Base-by-base conservation (phyloP, 2,329 filamentous ascomycete species). In the Paraphoma chrysanthemicola region DNA sequence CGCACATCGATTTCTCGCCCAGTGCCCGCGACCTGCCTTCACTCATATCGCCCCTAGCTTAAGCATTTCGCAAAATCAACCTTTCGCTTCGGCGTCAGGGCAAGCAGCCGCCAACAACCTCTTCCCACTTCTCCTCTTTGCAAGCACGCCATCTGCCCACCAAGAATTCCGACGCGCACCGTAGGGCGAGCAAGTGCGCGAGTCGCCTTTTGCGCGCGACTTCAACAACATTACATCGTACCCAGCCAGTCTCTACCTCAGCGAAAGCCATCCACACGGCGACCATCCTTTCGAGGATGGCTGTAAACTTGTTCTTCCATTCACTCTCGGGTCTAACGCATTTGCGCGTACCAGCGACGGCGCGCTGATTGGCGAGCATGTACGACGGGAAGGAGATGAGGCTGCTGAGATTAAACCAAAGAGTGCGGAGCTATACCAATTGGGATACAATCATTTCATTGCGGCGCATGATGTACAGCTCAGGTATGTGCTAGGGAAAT, bases 341-440 rank as follows among this genome's bases (percentile, higher is more conserved):
- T 60, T 46, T 48, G 52, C 58, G 17, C 51, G 51, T 23, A 60
- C 51, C 12, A 57, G 54, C 42, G 54, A 57, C 28, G 51, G 57
- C 18, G 51, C 54, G 41, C 48, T 48, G 23, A 52, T 57, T 30
- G 53, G 57, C 6, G 59, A 59, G 47, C 16, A 51, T 47, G 30
- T 54, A 33, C 42, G 48, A 41, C 39, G 50, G 12, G 46, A 8
- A 41, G 52, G 55, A 49, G 49, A 54, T 2, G 39, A 48, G 4
- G 23, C 42, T 28, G 54, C 42, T 43, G 43, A 39, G 30, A 33
- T 41, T 29, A 31, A 51, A 39, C 42, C 47, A 48, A 56, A 45
- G 30, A 51, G 43, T 39, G 17, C 53, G 12, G 47, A 49, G 14
- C 39, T 60, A 11, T 60, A 57, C 30, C 53, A 54, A 17, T 12